Evolutionary conservation across 495 filamentous ascomycete genomes (phyloP).

Genomic region (Xylaria intraflava): DNA sequence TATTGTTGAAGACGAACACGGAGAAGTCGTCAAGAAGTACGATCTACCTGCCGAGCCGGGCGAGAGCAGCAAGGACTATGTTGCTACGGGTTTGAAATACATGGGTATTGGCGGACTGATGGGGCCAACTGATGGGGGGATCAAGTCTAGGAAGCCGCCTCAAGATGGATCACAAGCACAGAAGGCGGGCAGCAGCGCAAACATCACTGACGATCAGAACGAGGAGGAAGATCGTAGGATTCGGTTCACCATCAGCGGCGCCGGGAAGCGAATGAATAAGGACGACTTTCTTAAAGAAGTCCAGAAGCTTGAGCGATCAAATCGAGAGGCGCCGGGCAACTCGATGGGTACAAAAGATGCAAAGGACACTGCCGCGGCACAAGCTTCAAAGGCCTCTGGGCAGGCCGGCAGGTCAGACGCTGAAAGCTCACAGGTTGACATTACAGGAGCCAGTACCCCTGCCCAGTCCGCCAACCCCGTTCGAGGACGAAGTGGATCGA

Average conservation of each 20-base stretch:
- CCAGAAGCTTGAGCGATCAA: constrained; percentile 68
- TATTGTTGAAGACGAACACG: constrained; percentile 96
- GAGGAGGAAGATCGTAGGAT: constrained; percentile 69
- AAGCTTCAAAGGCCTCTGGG: not conserved
- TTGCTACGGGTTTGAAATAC: constrained; percentile 40
- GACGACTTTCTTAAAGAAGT: constrained; percentile 86
- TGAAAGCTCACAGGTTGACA: constrained; percentile 21
- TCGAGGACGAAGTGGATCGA: constrained; percentile 18
- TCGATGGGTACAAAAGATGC: constrained; percentile 54
- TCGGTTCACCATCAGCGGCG: constrained; percentile 76
- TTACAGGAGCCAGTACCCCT: constrained; percentile 17
- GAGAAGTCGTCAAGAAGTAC: constrained; percentile 96
- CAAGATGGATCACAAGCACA: constrained; percentile 12
- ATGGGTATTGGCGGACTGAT: constrained; percentile 41
- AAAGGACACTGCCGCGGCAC: constrained; percentile 26
- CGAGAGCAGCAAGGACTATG: constrained; percentile 29
- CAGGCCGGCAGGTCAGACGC: constrained; percentile 10
- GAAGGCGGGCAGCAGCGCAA: constrained; percentile 30
- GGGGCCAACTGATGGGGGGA: constrained; percentile 30
- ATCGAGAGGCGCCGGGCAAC: constrained; percentile 64
- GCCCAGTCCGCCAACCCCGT: constrained; percentile 1
- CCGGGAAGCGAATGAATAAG: constrained; percentile 75
- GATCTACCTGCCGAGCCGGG: constrained; percentile 59
- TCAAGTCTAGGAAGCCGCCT: constrained; percentile 18
- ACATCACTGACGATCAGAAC: constrained; percentile 37